phyloP scores from a whole-genome alignment of 2,329 filamentous ascomycete genomes.

The Fusarium sp. region DNA sequence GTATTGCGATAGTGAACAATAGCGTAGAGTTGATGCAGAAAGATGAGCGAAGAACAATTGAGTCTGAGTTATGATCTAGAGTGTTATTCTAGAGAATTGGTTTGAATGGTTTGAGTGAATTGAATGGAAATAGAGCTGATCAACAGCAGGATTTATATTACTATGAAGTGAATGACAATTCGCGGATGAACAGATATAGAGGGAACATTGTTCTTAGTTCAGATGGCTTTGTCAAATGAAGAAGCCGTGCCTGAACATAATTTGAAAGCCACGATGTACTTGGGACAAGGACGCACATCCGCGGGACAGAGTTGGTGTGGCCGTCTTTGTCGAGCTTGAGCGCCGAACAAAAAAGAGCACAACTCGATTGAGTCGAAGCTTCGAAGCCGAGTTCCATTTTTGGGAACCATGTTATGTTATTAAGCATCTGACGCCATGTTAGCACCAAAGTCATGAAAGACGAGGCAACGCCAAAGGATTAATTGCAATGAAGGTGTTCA shows the following conservation, averaged over 20 bases:
- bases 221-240: constrained; percentile 30
- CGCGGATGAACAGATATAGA: not conserved
- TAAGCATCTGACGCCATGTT: constrained; percentile 26
- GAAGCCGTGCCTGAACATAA: constrained; percentile 9
- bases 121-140: not conserved
- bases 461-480: constrained; percentile 9
- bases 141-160: not conserved
- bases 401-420: constrained; percentile 11
- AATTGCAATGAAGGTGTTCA: constrained; percentile 24
- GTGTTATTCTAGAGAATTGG: not conserved
- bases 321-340: constrained; percentile 29
- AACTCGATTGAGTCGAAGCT: constrained; percentile 15
- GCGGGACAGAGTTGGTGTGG: constrained; percentile 17
- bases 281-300: constrained; percentile 16
- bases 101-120: not conserved
- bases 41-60: not conserved
- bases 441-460: constrained; percentile 23
- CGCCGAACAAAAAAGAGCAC: constrained; percentile 16
- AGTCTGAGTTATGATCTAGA: not conserved
- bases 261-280: constrained; percentile 1
- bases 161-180: not conserved
- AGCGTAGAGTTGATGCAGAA: not conserved
- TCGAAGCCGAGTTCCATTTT: constrained; percentile 30
- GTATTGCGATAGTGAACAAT: not conserved
- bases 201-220: constrained; percentile 18